A percentile compares a stretch with the other conserved stretches of the same genome.
phyloP scores from a whole-genome alignment of 1,139 yeast species.

The Pneumocystis oryctolagi region DNA sequence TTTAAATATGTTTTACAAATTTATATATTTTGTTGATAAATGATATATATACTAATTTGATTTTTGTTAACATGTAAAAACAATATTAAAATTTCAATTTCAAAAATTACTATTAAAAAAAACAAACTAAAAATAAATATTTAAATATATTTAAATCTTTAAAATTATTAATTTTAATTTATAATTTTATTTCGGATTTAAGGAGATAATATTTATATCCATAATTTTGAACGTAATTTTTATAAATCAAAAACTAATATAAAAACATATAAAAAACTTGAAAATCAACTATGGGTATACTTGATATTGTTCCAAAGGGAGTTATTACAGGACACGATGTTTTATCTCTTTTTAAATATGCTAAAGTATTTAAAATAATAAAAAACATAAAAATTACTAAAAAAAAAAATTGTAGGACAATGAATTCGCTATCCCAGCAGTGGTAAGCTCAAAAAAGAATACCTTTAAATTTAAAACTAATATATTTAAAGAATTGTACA shows the following conservation, averaged over 20 bases:
- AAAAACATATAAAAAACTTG: background rate
- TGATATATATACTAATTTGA: no score
- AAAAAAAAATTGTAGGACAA: constrained; percentile 35
- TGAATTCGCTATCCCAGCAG: constrained; percentile 95
- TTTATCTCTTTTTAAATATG: constrained; percentile 72
- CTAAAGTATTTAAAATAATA: constrained; percentile 28
- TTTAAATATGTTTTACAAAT: no score
- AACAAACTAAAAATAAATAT: no score
- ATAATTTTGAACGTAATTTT: background rate
- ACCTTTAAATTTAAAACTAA: background rate
- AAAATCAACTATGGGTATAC: background rate
- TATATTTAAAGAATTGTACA: constrained; percentile 50
- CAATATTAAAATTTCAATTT: no score
- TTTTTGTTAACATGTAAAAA: no score
- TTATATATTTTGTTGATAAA: no score
- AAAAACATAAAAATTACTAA: background rate
- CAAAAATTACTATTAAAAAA: no score
- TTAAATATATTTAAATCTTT: background rate
- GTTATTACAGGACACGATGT: constrained; percentile 99
- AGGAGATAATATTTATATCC: background rate
- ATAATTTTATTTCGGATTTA: background rate
- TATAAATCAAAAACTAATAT: background rate
- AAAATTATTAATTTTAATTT: background rate
- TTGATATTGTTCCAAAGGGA: constrained; percentile 40
- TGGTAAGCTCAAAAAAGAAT: constrained; percentile 23